Base-by-base conservation (phyloP, 177 flowering plant genomes). In the Vitis hybrid region DNA sequence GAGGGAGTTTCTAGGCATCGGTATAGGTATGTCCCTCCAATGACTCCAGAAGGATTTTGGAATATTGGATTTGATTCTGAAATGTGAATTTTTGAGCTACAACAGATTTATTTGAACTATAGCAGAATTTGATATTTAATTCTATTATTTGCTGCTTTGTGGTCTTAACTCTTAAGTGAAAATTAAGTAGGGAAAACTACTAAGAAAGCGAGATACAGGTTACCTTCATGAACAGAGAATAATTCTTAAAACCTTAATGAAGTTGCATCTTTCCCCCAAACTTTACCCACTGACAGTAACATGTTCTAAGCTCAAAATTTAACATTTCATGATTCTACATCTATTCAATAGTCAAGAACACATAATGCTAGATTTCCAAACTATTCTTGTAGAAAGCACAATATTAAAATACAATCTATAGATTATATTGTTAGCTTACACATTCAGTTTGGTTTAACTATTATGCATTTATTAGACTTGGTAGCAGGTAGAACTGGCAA, bases 11-110 rank as follows among this genome's bases (percentile, higher is more conserved):
- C 99, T 5, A 86, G 96, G 82, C 99, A 95, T 81, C 86, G 98
- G 32, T 95, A 91, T 64, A 90, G 78, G 85, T 90, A 83, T 80
- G 78, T 72, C 56, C 99, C 99, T 82, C 99, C 99, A 21, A 19
- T 77, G 70, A 95, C 98, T 64, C 99, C 99, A 51, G 99, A 95
- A 80, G 99, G 99, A 35, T 95, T 92, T 82, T 95, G 99, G 99
- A 89, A 95, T 75, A 95, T 95, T 78, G 99, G 99, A 67, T 95
- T 95, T 79, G 99, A 95, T 56, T 86, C 98, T 70, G 99, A 94
- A 75, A 80, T 82, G 81, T 93, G 74, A 84, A 11, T 21, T 69
- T 10, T 70, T 61, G 40, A 57, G 60, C 11, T 56, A 0, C 48
- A 40, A 5, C 13, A 30, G 4, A 62, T 35, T 13, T 67, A 18